These are phyloP conservation scores for Alopecurus myosuroides DNA, from an alignment of 176 grass and related monocot genomes.

Conservation along the genomic window DNA sequence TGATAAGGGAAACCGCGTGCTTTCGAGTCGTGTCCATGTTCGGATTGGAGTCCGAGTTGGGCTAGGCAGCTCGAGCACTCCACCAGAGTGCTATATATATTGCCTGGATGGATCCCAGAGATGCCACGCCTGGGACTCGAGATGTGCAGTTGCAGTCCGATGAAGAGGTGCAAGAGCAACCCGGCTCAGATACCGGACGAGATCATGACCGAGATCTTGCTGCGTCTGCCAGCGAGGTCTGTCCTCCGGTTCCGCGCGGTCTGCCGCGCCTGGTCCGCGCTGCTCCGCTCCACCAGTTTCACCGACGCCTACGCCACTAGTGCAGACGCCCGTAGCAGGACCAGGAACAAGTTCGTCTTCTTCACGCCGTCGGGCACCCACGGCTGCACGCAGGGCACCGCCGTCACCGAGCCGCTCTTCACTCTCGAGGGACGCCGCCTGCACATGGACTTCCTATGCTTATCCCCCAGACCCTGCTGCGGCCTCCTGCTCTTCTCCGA, in stretches of 20 bases:
- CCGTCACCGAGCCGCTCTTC: background rate
- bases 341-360: background rate
- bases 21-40: no score
- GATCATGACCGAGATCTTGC: background rate
- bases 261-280: background rate
- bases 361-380: background rate
- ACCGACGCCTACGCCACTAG: background rate
- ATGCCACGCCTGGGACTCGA: background rate
- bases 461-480: background rate
- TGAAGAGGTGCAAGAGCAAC: background rate
- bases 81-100: no score
- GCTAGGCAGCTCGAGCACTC: no score
- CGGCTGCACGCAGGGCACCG: background rate
- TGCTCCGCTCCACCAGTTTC: background rate
- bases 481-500: constrained; percentile 11
- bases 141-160: background rate
- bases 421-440: background rate
- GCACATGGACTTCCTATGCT: background rate
- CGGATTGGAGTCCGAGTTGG: no score
- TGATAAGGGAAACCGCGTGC: no score
- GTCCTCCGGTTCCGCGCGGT: background rate
- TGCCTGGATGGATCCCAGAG: no score
- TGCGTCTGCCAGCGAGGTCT: background rate
- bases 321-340: background rate
- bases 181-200: background rate